A percentile compares a stretch with the other conserved stretches of the same genome.
Conservation (phyloP, 2,329 filamentous ascomycete species). For the Camillea tinctor region DNA sequence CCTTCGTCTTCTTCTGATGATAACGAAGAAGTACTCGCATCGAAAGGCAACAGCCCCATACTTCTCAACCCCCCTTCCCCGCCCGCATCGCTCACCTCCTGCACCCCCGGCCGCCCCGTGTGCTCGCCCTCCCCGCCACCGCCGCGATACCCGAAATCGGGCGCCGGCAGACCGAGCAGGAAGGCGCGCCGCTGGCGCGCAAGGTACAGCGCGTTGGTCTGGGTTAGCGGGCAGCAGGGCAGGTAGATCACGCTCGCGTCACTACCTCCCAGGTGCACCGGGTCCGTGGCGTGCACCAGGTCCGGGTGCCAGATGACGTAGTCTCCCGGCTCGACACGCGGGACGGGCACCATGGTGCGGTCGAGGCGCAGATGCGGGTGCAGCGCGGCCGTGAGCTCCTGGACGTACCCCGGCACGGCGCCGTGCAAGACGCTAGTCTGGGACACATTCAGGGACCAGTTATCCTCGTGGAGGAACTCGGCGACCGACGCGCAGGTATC, state of each 20-base stretch:
- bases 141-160: constrained; percentile 52
- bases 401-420: constrained; percentile 63
- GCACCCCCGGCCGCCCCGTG: constrained; percentile 45
- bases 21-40: background rate
- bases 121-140: constrained; percentile 55
- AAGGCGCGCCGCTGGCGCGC: constrained; percentile 69
- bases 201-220: constrained; percentile 70
- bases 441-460: constrained; percentile 54
- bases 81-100: constrained; percentile 36
- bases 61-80: constrained; percentile 38
- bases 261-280: constrained; percentile 61
- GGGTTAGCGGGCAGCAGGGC: constrained; percentile 77
- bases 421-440: constrained; percentile 66
- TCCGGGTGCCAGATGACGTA: constrained; percentile 85
- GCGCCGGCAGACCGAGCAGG: constrained; percentile 61
- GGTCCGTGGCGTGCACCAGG: constrained; percentile 77
- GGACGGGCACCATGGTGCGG: constrained; percentile 68
- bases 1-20: background rate
- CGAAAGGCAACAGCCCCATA: constrained; percentile 44
- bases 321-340: constrained; percentile 67
- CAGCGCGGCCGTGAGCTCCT: constrained; percentile 62
- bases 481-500: constrained; percentile 27
- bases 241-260: constrained; percentile 87
- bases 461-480: constrained; percentile 49
- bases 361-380: constrained; percentile 69